Conservation (phyloP, 2,329 filamentous ascomycete species). For the Beauveria bassiana region DNA sequence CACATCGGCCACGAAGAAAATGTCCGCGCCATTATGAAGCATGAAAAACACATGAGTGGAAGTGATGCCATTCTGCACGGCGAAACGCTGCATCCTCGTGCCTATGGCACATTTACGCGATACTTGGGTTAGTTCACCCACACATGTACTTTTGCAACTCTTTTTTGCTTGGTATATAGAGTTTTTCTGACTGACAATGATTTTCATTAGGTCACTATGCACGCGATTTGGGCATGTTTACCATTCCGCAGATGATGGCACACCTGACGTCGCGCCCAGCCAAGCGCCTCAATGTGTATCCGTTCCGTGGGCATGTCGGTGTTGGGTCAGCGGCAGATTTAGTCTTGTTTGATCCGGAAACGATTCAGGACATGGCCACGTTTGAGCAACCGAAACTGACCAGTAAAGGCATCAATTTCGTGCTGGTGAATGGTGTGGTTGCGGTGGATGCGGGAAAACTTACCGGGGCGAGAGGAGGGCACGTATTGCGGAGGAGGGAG, state of each 20-base stretch:
- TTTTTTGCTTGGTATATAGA: neutral
- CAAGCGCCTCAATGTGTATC: slow-evolving; percentile 18
- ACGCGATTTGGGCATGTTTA: slow-evolving; percentile 16
- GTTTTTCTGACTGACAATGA: too few relatives aligned
- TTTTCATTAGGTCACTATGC: slow-evolving; percentile 16
- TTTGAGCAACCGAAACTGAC: slow-evolving; percentile 17
- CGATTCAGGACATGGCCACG: slow-evolving; percentile 17
- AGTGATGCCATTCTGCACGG: slow-evolving; percentile 20
- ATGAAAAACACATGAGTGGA: slow-evolving; percentile 19
- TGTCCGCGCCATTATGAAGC: slow-evolving; percentile 19
- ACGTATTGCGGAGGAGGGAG: slow-evolving; percentile 13
- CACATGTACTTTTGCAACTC: neutral
- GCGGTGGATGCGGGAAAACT: slow-evolving; percentile 17
- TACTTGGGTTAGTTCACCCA: slow-evolving; percentile 14
- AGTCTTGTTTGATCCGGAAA: slow-evolving; percentile 17
- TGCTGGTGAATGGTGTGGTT: slow-evolving; percentile 18
- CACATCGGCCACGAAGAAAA: slow-evolving; percentile 20
- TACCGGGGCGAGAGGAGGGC: slow-evolving; percentile 16
- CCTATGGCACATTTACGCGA: slow-evolving; percentile 19
- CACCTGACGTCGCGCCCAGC: slow-evolving; percentile 19
- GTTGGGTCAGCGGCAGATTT: slow-evolving; percentile 19
- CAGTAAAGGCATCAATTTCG: slow-evolving; percentile 16
- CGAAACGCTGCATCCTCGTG: slow-evolving; percentile 18
- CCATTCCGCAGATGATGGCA: slow-evolving; percentile 17
- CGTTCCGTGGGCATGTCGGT: slow-evolving; percentile 16